A percentile compares a stretch with the other conserved stretches of the same genome.
Evolutionary conservation across 2,329 filamentous ascomycete genomes (phyloP).

Genomic region (Bipolaris sorokiniana): DNA sequence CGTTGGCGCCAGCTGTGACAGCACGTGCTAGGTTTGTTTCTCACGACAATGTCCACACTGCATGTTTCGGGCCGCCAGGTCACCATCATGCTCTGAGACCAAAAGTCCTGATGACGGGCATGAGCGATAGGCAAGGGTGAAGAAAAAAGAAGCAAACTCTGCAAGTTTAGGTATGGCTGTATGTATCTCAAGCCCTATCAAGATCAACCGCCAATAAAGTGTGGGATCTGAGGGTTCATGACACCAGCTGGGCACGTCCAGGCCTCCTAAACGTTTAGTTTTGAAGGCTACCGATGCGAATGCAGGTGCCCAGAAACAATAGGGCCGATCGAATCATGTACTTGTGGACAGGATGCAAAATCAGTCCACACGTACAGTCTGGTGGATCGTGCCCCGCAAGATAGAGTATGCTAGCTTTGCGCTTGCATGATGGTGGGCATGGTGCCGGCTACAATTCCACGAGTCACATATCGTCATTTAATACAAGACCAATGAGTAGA

Average conservation of each 20-base stretch:
- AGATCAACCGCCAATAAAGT: slow-evolving; percentile 11
- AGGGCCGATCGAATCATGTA: slow-evolving; percentile 15
- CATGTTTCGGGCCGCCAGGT: slow-evolving; percentile 12
- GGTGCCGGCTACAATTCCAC: neutral
- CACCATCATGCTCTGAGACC: slow-evolving; percentile 13
- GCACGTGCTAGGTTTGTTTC: slow-evolving; percentile 13
- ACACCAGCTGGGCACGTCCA: slow-evolving; percentile 16
- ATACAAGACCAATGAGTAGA: slow-evolving; percentile 4
- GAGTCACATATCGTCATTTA: slow-evolving; percentile 9
- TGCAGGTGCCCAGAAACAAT: neutral
- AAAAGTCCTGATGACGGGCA: slow-evolving; percentile 30
- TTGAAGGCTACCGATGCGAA: neutral
- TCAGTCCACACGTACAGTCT: slow-evolving; percentile 2
- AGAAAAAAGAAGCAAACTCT: slow-evolving; percentile 9
- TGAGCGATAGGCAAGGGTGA: slow-evolving; percentile 26
- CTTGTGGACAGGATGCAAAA: slow-evolving; percentile 17
- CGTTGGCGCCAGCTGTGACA: slow-evolving; percentile 17
- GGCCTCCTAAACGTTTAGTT: slow-evolving; percentile 7
- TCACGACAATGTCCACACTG: slow-evolving; percentile 19
- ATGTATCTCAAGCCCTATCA: slow-evolving; percentile 5
- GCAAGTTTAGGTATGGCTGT: slow-evolving; percentile 11
- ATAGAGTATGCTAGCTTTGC: neutral
- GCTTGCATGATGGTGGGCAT: slow-evolving; percentile 3
- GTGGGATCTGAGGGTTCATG: slow-evolving; percentile 10
- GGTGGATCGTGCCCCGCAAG: slow-evolving; percentile 4